A percentile compares a stretch with the other conserved stretches of the same genome.
phyloP scores from a whole-genome alignment of 2,329 filamentous ascomycete species.

The Orbilia blumenaviensis region DNA sequence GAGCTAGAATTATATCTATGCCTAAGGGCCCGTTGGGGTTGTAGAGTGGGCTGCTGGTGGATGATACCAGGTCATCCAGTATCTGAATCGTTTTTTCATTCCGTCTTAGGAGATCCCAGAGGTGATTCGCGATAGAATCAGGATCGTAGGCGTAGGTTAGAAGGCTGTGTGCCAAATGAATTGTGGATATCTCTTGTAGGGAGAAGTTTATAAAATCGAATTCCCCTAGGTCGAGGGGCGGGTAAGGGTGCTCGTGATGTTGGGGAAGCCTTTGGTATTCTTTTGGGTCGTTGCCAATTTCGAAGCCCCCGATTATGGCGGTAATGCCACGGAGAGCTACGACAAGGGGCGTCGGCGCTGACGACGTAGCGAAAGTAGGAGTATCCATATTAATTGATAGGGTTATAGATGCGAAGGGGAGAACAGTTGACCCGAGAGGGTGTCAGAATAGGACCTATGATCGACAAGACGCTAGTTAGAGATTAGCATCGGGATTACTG shows the following conservation, averaged over 20 bases:
- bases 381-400: conserved; percentile 3
- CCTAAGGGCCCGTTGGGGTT: not conserved
- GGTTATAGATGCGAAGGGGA: not conserved
- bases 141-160: conserved; percentile 32
- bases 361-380: conserved; percentile 3
- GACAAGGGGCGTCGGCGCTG: not conserved
- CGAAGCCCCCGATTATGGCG: conserved; percentile 41
- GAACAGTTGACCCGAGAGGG: not conserved
- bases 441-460: not conserved
- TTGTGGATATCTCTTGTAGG: conserved; percentile 20
- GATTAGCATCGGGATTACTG: not conserved
- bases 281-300: conserved; percentile 3
- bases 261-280: conserved; percentile 24
- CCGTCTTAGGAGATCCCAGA: conserved; percentile 24
- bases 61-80: conserved; percentile 12
- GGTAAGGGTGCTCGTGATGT: conserved; percentile 4
- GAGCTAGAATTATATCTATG: not conserved
- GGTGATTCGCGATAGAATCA: not conserved
- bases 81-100: not conserved
- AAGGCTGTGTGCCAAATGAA: conserved; percentile 20
- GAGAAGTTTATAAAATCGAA: conserved; percentile 20
- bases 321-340: conserved; percentile 34
- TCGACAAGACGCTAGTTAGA: not conserved
- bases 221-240: conserved; percentile 18
- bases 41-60: not conserved